These are phyloP conservation scores for Hyaloscypha bicolor DNA, from an alignment of 495 filamentous ascomycete genomes.

Conservation along the genomic window DNA sequence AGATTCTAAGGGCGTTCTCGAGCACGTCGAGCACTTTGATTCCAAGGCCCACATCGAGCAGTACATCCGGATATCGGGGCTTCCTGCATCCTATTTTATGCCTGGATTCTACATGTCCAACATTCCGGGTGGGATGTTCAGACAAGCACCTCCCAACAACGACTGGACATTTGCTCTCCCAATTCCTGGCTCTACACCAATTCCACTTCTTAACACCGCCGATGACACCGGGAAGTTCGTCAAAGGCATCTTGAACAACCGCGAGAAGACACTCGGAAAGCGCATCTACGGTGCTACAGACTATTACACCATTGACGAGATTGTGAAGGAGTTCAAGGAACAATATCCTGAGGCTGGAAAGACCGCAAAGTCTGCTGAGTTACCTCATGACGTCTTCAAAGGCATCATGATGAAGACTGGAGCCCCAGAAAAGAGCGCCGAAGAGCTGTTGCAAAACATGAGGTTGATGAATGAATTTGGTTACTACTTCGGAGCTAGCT, in stretches of 20 bases:
- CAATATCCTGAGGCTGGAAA: slow-evolving; percentile 51
- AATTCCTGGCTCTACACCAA: slow-evolving; percentile 38
- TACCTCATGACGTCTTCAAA: slow-evolving; percentile 51
- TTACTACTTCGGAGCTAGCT: slow-evolving; percentile 50
- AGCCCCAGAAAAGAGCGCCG: slow-evolving; percentile 42
- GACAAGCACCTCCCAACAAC: slow-evolving; percentile 34
- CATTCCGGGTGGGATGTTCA: slow-evolving; percentile 36
- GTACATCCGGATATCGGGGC: slow-evolving; percentile 50
- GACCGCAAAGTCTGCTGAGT: slow-evolving; percentile 39
- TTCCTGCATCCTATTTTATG: slow-evolving; percentile 58
- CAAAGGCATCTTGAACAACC: slow-evolving; percentile 48
- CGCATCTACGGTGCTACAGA: slow-evolving; percentile 48
- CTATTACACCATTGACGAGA: slow-evolving; percentile 49
- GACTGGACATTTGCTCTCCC: slow-evolving; percentile 48
- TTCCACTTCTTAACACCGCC: slow-evolving; percentile 56
- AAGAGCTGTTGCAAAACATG: slow-evolving; percentile 59
- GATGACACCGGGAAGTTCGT: slow-evolving; percentile 61
- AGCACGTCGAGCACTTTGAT: slow-evolving; percentile 64
- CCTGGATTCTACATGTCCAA: slow-evolving; percentile 65
- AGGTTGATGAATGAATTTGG: slow-evolving; percentile 48
- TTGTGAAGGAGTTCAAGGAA: slow-evolving; percentile 52
- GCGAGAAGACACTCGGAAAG: slow-evolving; percentile 43
- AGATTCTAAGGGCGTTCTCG: slow-evolving; percentile 47
- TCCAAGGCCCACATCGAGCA: slow-evolving; percentile 59
- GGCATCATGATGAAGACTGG: slow-evolving; percentile 39